Conservation (phyloP, 768 basidiomycete genomes). For the Tremella mesenterica region DNA sequence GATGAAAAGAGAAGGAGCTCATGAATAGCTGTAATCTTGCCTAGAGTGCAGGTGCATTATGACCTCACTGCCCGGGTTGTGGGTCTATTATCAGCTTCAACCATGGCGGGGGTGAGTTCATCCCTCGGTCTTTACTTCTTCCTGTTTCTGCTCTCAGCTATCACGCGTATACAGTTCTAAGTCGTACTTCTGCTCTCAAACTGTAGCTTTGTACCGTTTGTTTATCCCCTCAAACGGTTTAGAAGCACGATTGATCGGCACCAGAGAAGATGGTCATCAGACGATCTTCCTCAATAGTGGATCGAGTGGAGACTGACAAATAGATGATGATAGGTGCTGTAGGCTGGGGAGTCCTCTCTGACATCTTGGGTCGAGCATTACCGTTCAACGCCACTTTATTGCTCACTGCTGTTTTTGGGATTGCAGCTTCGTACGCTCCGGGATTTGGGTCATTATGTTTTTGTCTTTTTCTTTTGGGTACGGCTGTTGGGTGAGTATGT, state of each 20-base stretch:
- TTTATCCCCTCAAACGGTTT: background rate
- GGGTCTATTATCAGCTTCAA: slow-evolving; percentile 73
- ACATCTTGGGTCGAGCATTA: slow-evolving; percentile 73
- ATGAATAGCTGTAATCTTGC: slow-evolving; percentile 69
- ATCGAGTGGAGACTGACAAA: slow-evolving; percentile 49
- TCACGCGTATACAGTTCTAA: background rate
- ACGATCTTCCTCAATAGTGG: background rate
- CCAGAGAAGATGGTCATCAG: background rate
- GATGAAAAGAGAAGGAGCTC: background rate
- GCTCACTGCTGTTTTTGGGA: slow-evolving; percentile 80
- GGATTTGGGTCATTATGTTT: slow-evolving; percentile 64
- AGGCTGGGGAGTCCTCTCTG: slow-evolving; percentile 82
- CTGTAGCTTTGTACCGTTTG: background rate
- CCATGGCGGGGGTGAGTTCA: slow-evolving; percentile 38
- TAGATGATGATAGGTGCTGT: slow-evolving; percentile 97
- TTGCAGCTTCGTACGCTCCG: slow-evolving; percentile 64
- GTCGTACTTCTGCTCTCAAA: background rate
- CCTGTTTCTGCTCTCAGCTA: background rate
- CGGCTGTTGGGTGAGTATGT: slow-evolving; percentile 72
- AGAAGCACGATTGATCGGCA: background rate
- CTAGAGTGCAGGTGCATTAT: slow-evolving; percentile 88
- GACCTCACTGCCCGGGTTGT: slow-evolving; percentile 64
- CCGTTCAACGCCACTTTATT: slow-evolving; percentile 90
- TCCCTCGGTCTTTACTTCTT: no score
- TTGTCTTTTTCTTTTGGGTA: slow-evolving; percentile 77